Evolutionary conservation across 495 filamentous ascomycete genomes (phyloP).

Genomic region (Geopyxis carbonaria): DNA sequence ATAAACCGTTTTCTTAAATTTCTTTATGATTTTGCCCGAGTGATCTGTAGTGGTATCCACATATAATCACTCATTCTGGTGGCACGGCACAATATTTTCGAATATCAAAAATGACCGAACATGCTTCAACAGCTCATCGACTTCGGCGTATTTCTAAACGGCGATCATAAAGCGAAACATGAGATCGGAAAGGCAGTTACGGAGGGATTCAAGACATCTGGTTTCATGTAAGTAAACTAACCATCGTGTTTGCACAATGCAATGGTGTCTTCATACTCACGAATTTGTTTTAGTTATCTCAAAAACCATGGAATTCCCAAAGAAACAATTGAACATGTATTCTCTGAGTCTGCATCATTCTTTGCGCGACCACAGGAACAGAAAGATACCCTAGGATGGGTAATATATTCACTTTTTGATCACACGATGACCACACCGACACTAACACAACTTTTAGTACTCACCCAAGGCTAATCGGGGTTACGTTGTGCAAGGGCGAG

Average conservation of each 20-base stretch:
- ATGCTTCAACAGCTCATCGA: slow-evolving; percentile 82
- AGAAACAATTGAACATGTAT: slow-evolving; percentile 42
- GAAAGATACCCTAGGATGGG: slow-evolving; percentile 56
- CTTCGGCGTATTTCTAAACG: slow-evolving; percentile 57
- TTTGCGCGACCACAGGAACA: slow-evolving; percentile 51
- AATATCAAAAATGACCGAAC: no score
- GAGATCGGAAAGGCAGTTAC: slow-evolving; percentile 54
- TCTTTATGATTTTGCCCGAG: no score
- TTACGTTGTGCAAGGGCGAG: slow-evolving; percentile 45
- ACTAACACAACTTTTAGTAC: slow-evolving; percentile 24
- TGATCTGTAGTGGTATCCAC: no score
- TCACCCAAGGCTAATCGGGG: slow-evolving; percentile 56
- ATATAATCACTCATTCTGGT: no score
- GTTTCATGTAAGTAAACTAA: slow-evolving; percentile 42
- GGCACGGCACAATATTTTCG: no score
- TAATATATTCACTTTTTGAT: not conserved
- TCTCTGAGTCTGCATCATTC: slow-evolving; percentile 56
- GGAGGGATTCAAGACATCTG: slow-evolving; percentile 63
- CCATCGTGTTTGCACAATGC: no score
- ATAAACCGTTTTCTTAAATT: no score
- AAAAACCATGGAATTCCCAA: slow-evolving; percentile 56
- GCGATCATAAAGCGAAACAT: slow-evolving; percentile 42
- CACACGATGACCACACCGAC: not conserved
- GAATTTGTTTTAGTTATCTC: slow-evolving; percentile 52
- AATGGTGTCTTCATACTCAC: not conserved